Base-by-base conservation (phyloP, 2,329 filamentous ascomycete species). In the Thermothelomyces thermophilus region DNA sequence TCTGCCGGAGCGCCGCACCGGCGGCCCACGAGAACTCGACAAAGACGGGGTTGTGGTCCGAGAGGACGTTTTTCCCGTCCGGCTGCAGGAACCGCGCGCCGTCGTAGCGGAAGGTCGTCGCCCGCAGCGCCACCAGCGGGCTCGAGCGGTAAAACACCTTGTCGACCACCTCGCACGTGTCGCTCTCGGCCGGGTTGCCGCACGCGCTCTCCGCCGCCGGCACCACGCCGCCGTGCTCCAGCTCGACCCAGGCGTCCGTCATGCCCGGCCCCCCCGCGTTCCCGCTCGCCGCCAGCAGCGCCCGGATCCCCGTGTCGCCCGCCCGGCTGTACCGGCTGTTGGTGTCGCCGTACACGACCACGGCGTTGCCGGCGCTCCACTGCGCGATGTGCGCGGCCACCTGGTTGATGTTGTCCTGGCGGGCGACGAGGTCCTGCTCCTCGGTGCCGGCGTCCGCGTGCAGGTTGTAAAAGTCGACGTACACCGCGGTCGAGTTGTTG, bases 21-120 rank as follows among this genome's bases (percentile, higher is more conserved):
- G 66, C 57, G 14, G 65, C 53, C 72, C 73, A 73, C 57, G 69
- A 66, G 60, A 82, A 73, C 58, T 75, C 68, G n/a, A 77, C 74
- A n/a, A 71, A 66, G 48, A 86, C 68, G 1, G 81, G 80, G 63
- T 85, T 83, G 61, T 86, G 82, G 62, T 86, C 82, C 1, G 76
- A 77, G 22, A 86, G 68, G 16, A 83, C 69, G 53, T 62, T n/a
- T n/a, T n/a, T 73, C 24, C 78, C 80, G 55, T 81, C 68, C 3
- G 69, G 41, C 60, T 82, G 75, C 13, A 84, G 64, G 66, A 86
- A 86, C 58, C 70, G 71, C 39, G 60, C 58, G 39, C 75, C 72
- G 11, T 73, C 76, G 62, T 86, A 86, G 58, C 67, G 68, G 62
- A 77, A 83, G 19, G 61, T 62, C 1, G 68, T 74, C 0, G 77